These are phyloP conservation scores for Stagonosporopsis cucurbitacearum DNA, from an alignment of 2,329 filamentous ascomycete genomes.

Conservation along the genomic window DNA sequence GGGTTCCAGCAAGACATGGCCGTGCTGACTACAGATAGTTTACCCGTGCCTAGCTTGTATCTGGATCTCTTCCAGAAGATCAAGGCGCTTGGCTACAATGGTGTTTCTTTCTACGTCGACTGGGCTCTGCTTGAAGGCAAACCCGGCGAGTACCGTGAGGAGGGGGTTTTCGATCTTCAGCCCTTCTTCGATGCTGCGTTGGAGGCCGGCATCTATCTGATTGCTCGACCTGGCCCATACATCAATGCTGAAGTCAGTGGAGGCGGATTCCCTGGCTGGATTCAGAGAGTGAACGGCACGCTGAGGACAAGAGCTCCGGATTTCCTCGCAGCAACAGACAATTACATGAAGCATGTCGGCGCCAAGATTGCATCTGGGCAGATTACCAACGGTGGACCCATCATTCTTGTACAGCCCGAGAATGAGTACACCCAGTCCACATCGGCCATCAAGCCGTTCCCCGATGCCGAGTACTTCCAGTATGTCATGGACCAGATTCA, in stretches of 20 bases:
- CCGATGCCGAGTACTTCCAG: constrained; percentile 72
- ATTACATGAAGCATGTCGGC: constrained; percentile 68
- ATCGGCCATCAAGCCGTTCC: constrained; percentile 61
- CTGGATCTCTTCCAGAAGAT: constrained; percentile 83
- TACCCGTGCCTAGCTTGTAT: constrained; percentile 68
- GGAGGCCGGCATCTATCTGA: constrained; percentile 76
- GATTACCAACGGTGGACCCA: constrained; percentile 81
- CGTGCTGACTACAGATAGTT: constrained; percentile 41
- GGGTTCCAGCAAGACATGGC: background rate
- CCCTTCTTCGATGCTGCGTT: constrained; percentile 79
- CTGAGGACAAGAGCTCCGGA: constrained; percentile 68
- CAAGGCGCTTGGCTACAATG: constrained; percentile 79
- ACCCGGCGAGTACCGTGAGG: constrained; percentile 70
- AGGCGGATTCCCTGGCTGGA: constrained; percentile 82
- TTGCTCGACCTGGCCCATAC: constrained; percentile 73
- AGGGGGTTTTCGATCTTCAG: constrained; percentile 74
- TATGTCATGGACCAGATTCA: constrained; percentile 73
- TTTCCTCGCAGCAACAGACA: constrained; percentile 71
- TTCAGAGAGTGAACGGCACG: constrained; percentile 70
- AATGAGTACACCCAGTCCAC: constrained; percentile 74
- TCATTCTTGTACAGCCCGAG: constrained; percentile 81
- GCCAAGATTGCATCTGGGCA: constrained; percentile 74
- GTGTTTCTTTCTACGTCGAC: constrained; percentile 78
- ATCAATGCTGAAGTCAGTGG: constrained; percentile 80
- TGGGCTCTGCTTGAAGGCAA: constrained; percentile 81